A percentile compares a stretch with the other conserved stretches of the same genome.
These are phyloP conservation scores for Daedaleopsis sinensis DNA, from an alignment of 768 basidiomycete genomes.

Conservation along the genomic window DNA sequence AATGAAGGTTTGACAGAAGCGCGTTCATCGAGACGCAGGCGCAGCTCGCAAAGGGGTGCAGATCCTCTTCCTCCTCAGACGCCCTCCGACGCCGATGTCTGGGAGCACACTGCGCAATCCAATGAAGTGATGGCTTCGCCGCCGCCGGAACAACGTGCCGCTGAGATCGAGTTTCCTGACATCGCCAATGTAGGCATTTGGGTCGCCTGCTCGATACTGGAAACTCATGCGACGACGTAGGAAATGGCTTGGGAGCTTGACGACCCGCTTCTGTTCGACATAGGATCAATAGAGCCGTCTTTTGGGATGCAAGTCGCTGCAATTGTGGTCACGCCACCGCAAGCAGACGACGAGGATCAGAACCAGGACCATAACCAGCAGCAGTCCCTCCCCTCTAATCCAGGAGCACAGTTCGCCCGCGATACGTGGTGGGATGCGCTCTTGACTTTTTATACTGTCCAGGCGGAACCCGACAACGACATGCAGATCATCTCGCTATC, in stretches of 20 bases:
- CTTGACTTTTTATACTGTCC: constrained; percentile 48
- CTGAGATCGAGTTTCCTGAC: neutral
- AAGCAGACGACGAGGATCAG: neutral
- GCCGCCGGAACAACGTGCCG: too few species aligned
- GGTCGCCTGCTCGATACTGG: constrained; percentile 20
- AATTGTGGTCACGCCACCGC: neutral
- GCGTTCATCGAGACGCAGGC: neutral
- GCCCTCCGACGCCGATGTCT: neutral
- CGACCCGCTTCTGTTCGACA: constrained; percentile 37
- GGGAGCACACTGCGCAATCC: constrained; percentile 81
- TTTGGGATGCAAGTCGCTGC: neutral
- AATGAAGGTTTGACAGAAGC: neutral
- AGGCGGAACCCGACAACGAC: constrained; percentile 7
- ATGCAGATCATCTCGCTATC: constrained; percentile 20
- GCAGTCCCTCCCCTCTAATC: constrained; percentile 39
- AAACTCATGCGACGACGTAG: constrained; percentile 58
- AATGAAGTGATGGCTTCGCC: constrained; percentile 56
- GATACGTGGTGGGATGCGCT: constrained; percentile 82
- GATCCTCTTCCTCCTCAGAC: neutral
- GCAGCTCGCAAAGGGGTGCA: neutral
- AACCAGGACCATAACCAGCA: neutral
- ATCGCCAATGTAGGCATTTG: neutral
- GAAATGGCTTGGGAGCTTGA: constrained; percentile 53
- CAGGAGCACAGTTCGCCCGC: constrained; percentile 65
- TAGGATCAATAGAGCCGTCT: neutral